Evolutionary conservation across 108 stramenopile genomes (phyloP).

Genomic region (Fistulifera solaris): DNA sequence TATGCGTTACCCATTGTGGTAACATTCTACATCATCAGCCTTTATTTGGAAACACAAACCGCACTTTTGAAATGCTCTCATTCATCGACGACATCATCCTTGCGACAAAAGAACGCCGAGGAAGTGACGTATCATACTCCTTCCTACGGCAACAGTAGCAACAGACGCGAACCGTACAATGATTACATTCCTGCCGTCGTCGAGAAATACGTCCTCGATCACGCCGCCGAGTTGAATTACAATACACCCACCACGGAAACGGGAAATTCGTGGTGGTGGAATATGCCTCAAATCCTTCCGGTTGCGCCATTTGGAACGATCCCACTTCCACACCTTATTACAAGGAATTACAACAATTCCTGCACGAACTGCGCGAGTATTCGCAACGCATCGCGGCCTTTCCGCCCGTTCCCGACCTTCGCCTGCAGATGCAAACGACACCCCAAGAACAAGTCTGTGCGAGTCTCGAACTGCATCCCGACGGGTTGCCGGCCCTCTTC

Average conservation of each 20-base stretch:
- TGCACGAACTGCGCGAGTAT: constrained; percentile 11
- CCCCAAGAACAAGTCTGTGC: constrained; percentile 6
- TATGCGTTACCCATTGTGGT: too few relatives aligned
- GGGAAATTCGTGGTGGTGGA: too few relatives aligned
- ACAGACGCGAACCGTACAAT: too few relatives aligned
- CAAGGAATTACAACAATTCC: constrained; percentile 8
- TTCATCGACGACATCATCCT: too few relatives aligned
- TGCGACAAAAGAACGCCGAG: too few relatives aligned
- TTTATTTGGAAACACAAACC: too few relatives aligned
- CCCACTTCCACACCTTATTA: constrained; percentile 2
- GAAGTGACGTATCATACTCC: too few relatives aligned
- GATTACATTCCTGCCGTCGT: background rate
- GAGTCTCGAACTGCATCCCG: constrained; percentile 12
- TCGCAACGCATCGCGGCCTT: constrained; percentile 1
- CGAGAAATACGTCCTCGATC: background rate
- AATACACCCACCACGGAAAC: background rate
- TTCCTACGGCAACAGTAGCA: too few relatives aligned
- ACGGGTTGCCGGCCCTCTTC: constrained; percentile 15
- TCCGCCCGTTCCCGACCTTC: constrained; percentile 1
- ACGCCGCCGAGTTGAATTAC: background rate
- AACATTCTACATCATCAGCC: too few relatives aligned
- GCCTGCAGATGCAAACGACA: background rate
- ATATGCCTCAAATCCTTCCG: too few relatives aligned
- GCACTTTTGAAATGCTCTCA: too few relatives aligned
- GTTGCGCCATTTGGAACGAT: constrained; percentile 12